These are phyloP conservation scores for Mediolabrus comicus DNA, from an alignment of 108 stramenopile species.

Conservation along the genomic window DNA sequence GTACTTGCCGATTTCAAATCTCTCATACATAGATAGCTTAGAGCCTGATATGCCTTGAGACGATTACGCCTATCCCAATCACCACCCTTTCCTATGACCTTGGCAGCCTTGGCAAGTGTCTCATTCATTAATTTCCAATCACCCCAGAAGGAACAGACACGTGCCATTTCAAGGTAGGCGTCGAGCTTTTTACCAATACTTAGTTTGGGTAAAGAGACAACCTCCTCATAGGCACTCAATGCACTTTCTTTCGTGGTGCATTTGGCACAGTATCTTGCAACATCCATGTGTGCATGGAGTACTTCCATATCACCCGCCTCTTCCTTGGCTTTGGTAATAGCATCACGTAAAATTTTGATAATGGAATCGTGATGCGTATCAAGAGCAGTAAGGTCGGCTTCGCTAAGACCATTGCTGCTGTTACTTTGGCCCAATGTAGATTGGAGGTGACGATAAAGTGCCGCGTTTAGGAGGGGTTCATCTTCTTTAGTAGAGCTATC, in stretches of 20 bases:
- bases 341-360: slow-evolving; percentile 49
- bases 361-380: slow-evolving; percentile 45
- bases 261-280: slow-evolving; percentile 88
- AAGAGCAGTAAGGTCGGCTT: slow-evolving; percentile 45
- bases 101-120: slow-evolving; percentile 53
- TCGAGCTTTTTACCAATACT: slow-evolving; percentile 96
- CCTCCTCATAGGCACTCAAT: slow-evolving; percentile 76
- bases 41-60: slow-evolving; percentile 91
- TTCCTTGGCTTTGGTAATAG: slow-evolving; percentile 80
- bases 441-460: slow-evolving; percentile 59
- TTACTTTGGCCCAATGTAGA: slow-evolving; percentile 22
- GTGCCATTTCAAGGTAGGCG: slow-evolving; percentile 87
- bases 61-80: slow-evolving; percentile 99
- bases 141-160: slow-evolving; percentile 85
- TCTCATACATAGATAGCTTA: slow-evolving; percentile 72
- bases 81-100: slow-evolving; percentile 87
- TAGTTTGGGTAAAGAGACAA: slow-evolving; percentile 86
- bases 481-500: not conserved
- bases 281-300: slow-evolving; percentile 83
- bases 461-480: slow-evolving; percentile 63
- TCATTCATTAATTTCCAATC: slow-evolving; percentile 63
- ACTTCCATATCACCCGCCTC: slow-evolving; percentile 98
- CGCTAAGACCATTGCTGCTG: slow-evolving; percentile 23
- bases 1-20: slow-evolving; percentile 85
- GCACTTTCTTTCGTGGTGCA: slow-evolving; percentile 81